These are phyloP conservation scores for Trifolium dubium DNA, from an alignment of 306 rosid species.

Conservation along the genomic window DNA sequence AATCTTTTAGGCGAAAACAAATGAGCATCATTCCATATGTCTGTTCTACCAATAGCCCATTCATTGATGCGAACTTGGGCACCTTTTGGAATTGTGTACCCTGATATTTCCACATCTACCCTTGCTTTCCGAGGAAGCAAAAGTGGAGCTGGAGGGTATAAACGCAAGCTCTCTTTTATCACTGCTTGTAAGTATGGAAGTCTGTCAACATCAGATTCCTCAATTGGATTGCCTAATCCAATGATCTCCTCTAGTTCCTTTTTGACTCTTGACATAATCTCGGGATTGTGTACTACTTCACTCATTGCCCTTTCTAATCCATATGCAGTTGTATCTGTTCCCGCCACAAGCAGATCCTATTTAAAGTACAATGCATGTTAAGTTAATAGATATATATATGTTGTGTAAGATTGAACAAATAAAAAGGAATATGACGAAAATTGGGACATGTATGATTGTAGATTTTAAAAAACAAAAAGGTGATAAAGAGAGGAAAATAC, in stretches of 20 bases:
- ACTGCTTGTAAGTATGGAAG: background rate
- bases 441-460: too few species aligned
- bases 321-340: constrained; percentile 53
- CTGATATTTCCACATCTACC: constrained; percentile 47
- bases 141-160: constrained; percentile 52
- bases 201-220: background rate
- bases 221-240: background rate
- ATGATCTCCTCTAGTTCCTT: background rate
- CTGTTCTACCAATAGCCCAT: constrained; percentile 57
- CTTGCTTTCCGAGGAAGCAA: constrained; percentile 58
- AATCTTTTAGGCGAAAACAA: constrained; percentile 65
- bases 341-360: background rate
- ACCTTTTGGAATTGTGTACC: constrained; percentile 53
- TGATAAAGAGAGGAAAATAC: background rate
- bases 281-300: constrained; percentile 49
- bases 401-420: too few species aligned
- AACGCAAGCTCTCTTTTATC: constrained; percentile 54
- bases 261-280: constrained; percentile 48
- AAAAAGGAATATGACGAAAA: too few species aligned
- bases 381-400: too few species aligned
- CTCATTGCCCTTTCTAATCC: constrained; percentile 63
- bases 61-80: constrained; percentile 53
- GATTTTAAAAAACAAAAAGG: background rate
- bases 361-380: background rate
- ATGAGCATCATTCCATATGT: constrained; percentile 50